phyloP scores from a whole-genome alignment of 805 yeast genomes.

The Ogataea philodendri region DNA sequence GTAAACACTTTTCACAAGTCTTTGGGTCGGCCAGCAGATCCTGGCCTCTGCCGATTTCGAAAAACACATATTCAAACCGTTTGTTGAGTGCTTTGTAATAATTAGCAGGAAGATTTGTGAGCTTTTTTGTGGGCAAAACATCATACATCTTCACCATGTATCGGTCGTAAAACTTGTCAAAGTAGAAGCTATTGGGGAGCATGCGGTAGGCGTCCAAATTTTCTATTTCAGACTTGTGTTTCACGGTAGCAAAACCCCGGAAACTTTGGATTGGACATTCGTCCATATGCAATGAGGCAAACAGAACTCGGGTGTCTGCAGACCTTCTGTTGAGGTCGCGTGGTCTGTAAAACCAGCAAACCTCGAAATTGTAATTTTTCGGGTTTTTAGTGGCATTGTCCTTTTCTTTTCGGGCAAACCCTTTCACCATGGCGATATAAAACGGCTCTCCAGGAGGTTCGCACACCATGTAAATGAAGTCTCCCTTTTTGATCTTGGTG shows the following conservation, averaged over 20 bases:
- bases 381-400: constrained; percentile 41
- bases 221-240: constrained; percentile 64
- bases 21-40: constrained; percentile 62
- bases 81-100: constrained; percentile 61
- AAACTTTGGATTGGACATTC: constrained; percentile 71
- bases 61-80: constrained; percentile 70
- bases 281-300: constrained; percentile 84
- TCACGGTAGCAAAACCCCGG: constrained; percentile 73
- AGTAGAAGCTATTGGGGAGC: constrained; percentile 73
- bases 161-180: constrained; percentile 80
- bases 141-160: constrained; percentile 83
- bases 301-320: constrained; percentile 70
- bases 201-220: constrained; percentile 54
- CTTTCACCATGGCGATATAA: constrained; percentile 80
- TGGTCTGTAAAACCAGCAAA: constrained; percentile 92
- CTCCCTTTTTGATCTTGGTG: constrained; percentile 47
- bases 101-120: constrained; percentile 57
- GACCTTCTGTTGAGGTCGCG: constrained; percentile 71
- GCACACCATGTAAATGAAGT: constrained; percentile 76
- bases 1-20: constrained; percentile 73
- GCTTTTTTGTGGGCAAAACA: constrained; percentile 59
- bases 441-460: constrained; percentile 96
- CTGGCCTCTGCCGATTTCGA: constrained; percentile 65
- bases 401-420: constrained; percentile 51
- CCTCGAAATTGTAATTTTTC: constrained; percentile 55